Percentiles rank a stretch among this genome's conserved stretches.
phyloP scores from a whole-genome alignment of 352 stramenopile genomes.

The Saprolegnia diclina region DNA sequence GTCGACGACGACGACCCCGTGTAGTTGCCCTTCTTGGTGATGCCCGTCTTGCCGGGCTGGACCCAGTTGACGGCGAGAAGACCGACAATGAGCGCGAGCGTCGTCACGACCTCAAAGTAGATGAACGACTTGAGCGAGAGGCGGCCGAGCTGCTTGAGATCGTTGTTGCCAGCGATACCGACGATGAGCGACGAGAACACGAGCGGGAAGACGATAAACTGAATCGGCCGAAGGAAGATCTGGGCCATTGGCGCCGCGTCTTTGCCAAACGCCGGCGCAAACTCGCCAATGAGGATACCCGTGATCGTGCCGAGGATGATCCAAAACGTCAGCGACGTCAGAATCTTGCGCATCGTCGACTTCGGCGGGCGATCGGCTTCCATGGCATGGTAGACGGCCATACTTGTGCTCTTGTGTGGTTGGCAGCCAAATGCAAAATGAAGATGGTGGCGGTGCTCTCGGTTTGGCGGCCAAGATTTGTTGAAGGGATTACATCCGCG shows the following conservation, averaged over 20 bases:
- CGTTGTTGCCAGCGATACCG: conserved; percentile 48
- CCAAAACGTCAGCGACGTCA: conserved; percentile 59
- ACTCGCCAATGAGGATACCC: conserved; percentile 46
- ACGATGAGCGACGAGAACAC: conserved; percentile 57
- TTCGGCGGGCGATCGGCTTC: background rate
- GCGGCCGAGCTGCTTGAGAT: conserved; percentile 54
- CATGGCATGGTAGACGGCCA: background rate
- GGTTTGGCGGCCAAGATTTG: too few species aligned
- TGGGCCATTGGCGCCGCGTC: conserved; percentile 50
- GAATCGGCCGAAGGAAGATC: conserved; percentile 29
- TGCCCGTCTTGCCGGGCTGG: conserved; percentile 44
- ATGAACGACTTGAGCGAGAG: conserved; percentile 52
- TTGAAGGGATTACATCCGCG: too few species aligned
- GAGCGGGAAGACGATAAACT: conserved; percentile 61
- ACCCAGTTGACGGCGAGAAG: conserved; percentile 49
- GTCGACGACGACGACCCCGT: conserved; percentile 30
- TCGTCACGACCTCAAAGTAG: conserved; percentile 57
- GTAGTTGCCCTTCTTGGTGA: conserved; percentile 35
- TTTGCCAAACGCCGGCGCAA: conserved; percentile 42
- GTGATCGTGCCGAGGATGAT: conserved; percentile 40
- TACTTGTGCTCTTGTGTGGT: background rate
- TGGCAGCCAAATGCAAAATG: background rate
- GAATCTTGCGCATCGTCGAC: conserved; percentile 35
- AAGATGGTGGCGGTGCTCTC: too few species aligned
- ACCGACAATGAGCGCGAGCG: conserved; percentile 41